These are phyloP conservation scores for Phytophthora europaea DNA, from an alignment of 352 stramenopile species.

Conservation along the genomic window DNA sequence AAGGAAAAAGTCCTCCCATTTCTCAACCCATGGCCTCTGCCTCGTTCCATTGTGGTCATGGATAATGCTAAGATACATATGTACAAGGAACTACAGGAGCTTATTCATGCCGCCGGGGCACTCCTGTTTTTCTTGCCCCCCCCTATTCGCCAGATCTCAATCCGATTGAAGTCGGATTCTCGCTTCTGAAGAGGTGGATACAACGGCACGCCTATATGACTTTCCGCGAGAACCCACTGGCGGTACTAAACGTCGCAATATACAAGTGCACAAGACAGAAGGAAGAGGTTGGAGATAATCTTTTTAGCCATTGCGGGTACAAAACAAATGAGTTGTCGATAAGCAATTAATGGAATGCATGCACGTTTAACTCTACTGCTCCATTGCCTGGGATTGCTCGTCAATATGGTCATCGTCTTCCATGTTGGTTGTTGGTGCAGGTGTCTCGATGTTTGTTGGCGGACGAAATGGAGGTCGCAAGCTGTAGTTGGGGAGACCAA, in stretches of 20 bases:
- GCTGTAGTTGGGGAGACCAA: slow-evolving; percentile 16
- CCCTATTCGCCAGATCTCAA: slow-evolving; percentile 8
- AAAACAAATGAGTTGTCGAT: slow-evolving; percentile 7
- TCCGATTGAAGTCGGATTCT: slow-evolving; percentile 10
- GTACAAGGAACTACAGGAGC: slow-evolving; percentile 93
- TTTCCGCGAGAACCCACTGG: slow-evolving; percentile 3
- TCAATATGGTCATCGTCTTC: slow-evolving; percentile 13
- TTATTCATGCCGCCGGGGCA: slow-evolving; percentile 94
- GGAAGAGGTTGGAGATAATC: slow-evolving; percentile 2
- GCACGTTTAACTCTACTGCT: neutral
- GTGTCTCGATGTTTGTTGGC: neutral
- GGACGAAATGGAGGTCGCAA: slow-evolving; percentile 12
- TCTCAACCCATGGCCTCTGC: slow-evolving; percentile 90
- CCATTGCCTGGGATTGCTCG: neutral
- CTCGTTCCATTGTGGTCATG: slow-evolving; percentile 81
- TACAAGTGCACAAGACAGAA: slow-evolving; percentile 11
- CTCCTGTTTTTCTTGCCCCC: slow-evolving; percentile 54
- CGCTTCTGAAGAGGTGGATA: slow-evolving; percentile 9
- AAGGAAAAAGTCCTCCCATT: slow-evolving; percentile 64
- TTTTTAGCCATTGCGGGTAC: slow-evolving; percentile 25
- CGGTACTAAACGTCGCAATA: slow-evolving; percentile 1
- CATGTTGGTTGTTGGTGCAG: neutral
- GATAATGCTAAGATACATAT: slow-evolving; percentile 81
- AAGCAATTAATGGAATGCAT: slow-evolving; percentile 2
- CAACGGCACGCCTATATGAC: slow-evolving; percentile 8